phyloP scores from a whole-genome alignment of 345 rosid genomes.

The Adansonia digitata region DNA sequence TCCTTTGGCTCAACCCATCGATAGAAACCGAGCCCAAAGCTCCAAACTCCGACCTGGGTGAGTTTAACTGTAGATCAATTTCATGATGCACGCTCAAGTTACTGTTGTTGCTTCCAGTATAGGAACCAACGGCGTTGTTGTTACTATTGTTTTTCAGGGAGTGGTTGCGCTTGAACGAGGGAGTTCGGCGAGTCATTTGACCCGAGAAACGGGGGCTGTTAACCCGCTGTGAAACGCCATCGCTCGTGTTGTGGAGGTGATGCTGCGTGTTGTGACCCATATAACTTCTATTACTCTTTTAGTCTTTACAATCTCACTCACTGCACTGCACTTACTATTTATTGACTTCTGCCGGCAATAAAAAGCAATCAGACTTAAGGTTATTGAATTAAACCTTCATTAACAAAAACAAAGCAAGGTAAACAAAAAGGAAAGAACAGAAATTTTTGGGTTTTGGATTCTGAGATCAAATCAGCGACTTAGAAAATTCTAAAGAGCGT shows the following conservation, averaged over 20 bases:
- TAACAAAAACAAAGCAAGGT: not conserved
- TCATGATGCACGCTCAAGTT: slow-evolving; percentile 48
- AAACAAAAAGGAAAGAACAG: not conserved
- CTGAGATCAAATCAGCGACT: not conserved
- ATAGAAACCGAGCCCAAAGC: slow-evolving; percentile 18
- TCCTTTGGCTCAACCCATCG: slow-evolving; percentile 42
- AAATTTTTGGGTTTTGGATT: not conserved
- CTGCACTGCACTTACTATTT: not conserved
- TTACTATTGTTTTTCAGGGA: not conserved
- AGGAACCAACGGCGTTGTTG: slow-evolving; percentile 6
- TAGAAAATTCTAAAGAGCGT: not conserved
- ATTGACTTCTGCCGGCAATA: not conserved
- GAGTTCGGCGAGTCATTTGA: slow-evolving; percentile 83
- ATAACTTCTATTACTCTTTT: not conserved
- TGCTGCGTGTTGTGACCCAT: slow-evolving; percentile 51
- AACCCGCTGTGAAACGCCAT: slow-evolving; percentile 70
- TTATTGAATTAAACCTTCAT: not conserved
- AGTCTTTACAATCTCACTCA: not conserved
- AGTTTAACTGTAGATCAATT: slow-evolving; percentile 62
- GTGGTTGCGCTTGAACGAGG: slow-evolving; percentile 74
- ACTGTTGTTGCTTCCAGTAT: slow-evolving; percentile 4
- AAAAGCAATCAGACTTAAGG: not conserved
- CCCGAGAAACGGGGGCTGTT: slow-evolving; percentile 90
- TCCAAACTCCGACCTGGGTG: slow-evolving; percentile 73
- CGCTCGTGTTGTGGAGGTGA: slow-evolving; percentile 42